phyloP scores from a whole-genome alignment of 2,329 filamentous ascomycete species.

The Penicillium sp. region DNA sequence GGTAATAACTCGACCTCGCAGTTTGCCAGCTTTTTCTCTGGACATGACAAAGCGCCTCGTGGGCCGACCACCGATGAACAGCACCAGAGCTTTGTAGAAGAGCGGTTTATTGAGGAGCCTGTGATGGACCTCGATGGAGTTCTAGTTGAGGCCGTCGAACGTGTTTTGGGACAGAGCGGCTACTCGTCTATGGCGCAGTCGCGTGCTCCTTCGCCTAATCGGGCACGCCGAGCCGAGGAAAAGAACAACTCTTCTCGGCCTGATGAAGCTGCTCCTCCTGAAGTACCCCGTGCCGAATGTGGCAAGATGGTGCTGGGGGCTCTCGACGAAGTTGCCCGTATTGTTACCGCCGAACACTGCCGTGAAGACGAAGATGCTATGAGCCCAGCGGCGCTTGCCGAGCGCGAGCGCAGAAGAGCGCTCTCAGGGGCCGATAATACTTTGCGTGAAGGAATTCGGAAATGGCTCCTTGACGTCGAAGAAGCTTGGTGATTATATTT shows the following conservation, averaged over 20 bases:
- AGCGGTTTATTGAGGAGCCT: conserved; percentile 51
- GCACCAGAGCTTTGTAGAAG: conserved; percentile 41
- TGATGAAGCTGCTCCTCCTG: conserved; percentile 33
- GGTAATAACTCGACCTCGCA: conserved; percentile 27
- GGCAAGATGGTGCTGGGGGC: conserved; percentile 54
- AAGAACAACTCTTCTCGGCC: conserved; percentile 23
- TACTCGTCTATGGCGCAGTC: conserved; percentile 43
- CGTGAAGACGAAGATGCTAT: conserved; percentile 42
- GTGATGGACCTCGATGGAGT: conserved; percentile 58
- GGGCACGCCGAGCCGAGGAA: conserved; percentile 34
- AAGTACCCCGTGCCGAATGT: conserved; percentile 52
- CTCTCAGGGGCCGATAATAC: conserved; percentile 47
- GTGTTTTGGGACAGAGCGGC: conserved; percentile 48
- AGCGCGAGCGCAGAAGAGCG: conserved; percentile 34
- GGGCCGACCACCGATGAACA: conserved; percentile 18
- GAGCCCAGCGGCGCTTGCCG: conserved; percentile 29
- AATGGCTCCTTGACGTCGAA: conserved; percentile 53
- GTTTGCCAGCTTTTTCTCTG: conserved; percentile 29
- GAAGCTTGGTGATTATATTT: conserved; percentile 37
- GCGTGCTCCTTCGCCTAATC: conserved; percentile 40
- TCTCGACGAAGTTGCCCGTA: conserved; percentile 54
- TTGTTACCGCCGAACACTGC: conserved; percentile 50
- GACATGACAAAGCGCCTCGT: conserved; percentile 25
- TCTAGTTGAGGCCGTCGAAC: conserved; percentile 56
- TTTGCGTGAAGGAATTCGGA: conserved; percentile 54